Evolutionary conservation across 768 basidiomycete genomes (phyloP).

Genomic region (Tricholoma sp.): DNA sequence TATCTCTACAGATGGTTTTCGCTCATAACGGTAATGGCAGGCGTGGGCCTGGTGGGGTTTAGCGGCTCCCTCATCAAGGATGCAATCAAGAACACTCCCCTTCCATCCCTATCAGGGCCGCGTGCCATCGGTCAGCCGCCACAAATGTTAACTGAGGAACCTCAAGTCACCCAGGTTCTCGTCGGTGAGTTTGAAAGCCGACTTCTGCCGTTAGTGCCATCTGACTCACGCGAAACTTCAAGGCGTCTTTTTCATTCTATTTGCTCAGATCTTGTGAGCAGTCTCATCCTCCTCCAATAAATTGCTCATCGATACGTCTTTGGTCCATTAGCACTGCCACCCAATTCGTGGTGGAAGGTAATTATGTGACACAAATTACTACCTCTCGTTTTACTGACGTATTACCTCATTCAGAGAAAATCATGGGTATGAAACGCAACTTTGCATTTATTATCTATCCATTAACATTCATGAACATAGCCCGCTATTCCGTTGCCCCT

Average conservation of each 20-base stretch:
- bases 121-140: slow-evolving; percentile 30
- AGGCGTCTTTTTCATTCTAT: slow-evolving; percentile 90
- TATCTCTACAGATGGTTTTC: slow-evolving; percentile 70
- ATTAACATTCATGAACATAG: slow-evolving; percentile 18
- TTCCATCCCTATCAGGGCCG: slow-evolving; percentile 23
- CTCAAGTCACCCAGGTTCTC: slow-evolving; percentile 65
- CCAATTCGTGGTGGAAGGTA: slow-evolving; percentile 87
- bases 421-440: slow-evolving; percentile 50
- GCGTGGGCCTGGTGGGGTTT: slow-evolving; percentile 80
- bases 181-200: slow-evolving; percentile 48
- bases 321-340: slow-evolving; percentile 62
- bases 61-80: slow-evolving; percentile 87
- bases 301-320: background rate
- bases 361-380: slow-evolving; percentile 9
- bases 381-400: slow-evolving; percentile 6
- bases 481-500: slow-evolving; percentile 77
- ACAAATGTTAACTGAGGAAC: slow-evolving; percentile 45
- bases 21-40: slow-evolving; percentile 81
- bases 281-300: slow-evolving; percentile 14
- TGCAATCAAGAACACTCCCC: slow-evolving; percentile 44
- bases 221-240: slow-evolving; percentile 11
- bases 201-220: slow-evolving; percentile 12
- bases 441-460: background rate
- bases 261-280: slow-evolving; percentile 90
- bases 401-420: slow-evolving; percentile 59